Base-by-base conservation (phyloP, 306 rosid genomes). In the Vigna hirtella region DNA sequence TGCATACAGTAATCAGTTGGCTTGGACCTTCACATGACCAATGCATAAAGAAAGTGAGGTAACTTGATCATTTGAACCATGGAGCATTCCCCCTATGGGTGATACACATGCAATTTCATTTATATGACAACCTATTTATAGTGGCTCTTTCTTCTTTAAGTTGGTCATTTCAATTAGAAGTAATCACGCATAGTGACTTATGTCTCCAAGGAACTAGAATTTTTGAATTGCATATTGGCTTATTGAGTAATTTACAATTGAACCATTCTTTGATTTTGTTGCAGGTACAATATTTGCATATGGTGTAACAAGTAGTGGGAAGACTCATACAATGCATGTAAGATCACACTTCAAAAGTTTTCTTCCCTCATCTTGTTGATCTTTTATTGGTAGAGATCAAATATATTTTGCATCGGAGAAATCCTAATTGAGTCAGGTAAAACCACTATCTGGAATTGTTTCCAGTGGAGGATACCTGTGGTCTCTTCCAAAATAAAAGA, bases 301-400 rank as follows among this genome's bases (percentile, higher is more conserved):
- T 80, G 99, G 99, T 73, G 99, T 95, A 70, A 93, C 99, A 51
- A 95, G 99, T 89, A 95, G 99, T 34, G 99, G 99, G 85, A 95
- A 95, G 92, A 95, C 99, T 81, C 99, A 95, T 87, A 92, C 99
- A 58, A 95, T 95, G 99, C 99, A 95, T 87, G 99, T 95, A 69
- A 95, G 97, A 81, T 66, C 52, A 66, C 18, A 53, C 63, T 76
- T 71, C 0, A 59, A 28, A 11, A 53, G 64, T 64, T 18, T 52
- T 73, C 72, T 66, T 12, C 51, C 71, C 58, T 78, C 77, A 76
- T 61, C 50, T 45, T 34, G 56, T 70, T 62, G 59, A 73, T 53
- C 73, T 51, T 53, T 53, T 18, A 8, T 45, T 45, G 50, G 15
- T 8, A 55, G 14, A 55, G 61, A 55, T 22, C 61, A 55, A 6